Percentiles rank a stretch among this genome's conserved stretches.
Evolutionary conservation across 352 stramenopile genomes (phyloP).

Genomic region (Aphanomyces euteiches): DNA sequence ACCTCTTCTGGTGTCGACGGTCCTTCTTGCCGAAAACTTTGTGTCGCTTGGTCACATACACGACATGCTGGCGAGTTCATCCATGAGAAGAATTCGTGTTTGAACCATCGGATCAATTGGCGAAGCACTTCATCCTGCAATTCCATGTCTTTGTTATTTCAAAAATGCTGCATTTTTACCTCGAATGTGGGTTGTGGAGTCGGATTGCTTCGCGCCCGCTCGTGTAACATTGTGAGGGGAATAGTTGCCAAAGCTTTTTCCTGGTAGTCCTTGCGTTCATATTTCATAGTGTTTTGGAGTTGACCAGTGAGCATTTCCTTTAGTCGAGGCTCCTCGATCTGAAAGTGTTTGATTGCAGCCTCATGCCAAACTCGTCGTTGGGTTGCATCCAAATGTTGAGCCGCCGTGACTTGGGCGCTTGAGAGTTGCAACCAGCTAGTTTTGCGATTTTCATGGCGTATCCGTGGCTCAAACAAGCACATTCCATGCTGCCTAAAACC

Average conservation of each 20-base stretch:
- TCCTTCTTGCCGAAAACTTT: slow-evolving; percentile 40
- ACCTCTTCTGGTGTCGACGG: slow-evolving; percentile 56
- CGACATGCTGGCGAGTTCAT: slow-evolving; percentile 77
- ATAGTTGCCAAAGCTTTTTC: slow-evolving; percentile 63
- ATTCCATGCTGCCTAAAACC: slow-evolving; percentile 50
- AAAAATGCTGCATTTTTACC: neutral
- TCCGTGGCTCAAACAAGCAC: slow-evolving; percentile 64
- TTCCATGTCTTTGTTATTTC: neutral
- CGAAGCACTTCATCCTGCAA: slow-evolving; percentile 59
- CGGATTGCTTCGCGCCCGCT: slow-evolving; percentile 54
- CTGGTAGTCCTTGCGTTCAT: slow-evolving; percentile 65
- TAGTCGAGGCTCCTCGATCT: slow-evolving; percentile 50
- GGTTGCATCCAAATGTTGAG: slow-evolving; percentile 35
- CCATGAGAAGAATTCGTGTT: slow-evolving; percentile 88
- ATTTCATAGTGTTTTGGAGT: slow-evolving; percentile 51
- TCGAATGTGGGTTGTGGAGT: slow-evolving; percentile 48
- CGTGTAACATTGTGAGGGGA: slow-evolving; percentile 56
- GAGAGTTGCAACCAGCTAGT: slow-evolving; percentile 13
- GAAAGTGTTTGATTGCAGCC: slow-evolving; percentile 39
- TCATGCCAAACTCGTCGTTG: slow-evolving; percentile 25
- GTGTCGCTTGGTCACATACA: slow-evolving; percentile 50
- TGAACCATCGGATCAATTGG: slow-evolving; percentile 86
- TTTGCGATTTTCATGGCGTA: neutral
- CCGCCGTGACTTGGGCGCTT: slow-evolving; percentile 2
- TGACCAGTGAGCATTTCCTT: slow-evolving; percentile 43